Percentiles rank a stretch among this genome's conserved stretches.
Conservation (phyloP, 1,139 yeast genomes). For the Kazachstania sp. region DNA sequence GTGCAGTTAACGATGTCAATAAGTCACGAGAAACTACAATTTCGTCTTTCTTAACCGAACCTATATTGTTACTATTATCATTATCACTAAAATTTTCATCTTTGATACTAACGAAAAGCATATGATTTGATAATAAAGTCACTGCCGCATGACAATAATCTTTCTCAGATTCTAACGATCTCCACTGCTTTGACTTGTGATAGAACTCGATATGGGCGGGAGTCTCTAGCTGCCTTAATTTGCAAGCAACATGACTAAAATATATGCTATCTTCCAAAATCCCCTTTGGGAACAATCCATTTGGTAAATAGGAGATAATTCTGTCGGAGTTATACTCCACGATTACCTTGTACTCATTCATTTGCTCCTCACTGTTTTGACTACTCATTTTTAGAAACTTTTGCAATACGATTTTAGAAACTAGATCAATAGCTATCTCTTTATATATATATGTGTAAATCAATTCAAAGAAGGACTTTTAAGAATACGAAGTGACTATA, state of each 20-base stretch:
- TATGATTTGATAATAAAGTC: background rate
- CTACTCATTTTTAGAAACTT: background rate
- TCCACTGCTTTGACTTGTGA: background rate
- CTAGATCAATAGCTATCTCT: background rate
- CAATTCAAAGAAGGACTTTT: too few species aligned
- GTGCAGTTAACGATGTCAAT: conserved; percentile 2
- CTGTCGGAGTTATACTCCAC: conserved; percentile 2
- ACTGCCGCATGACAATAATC: conserved; percentile 1
- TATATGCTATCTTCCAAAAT: background rate
- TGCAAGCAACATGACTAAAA: background rate
- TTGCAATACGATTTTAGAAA: background rate
- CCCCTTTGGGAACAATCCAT: conserved; percentile 1
- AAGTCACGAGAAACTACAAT: conserved; percentile 1
- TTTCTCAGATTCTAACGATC: background rate
- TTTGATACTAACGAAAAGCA: conserved; percentile 1
- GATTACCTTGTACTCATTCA: conserved; percentile 2
- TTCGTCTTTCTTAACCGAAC: background rate
- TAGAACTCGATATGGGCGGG: background rate
- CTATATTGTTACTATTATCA: background rate
- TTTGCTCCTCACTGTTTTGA: background rate
- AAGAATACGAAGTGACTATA: too few species aligned
- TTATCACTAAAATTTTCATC: background rate
- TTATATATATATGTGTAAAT: background rate
- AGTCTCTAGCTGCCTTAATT: background rate
- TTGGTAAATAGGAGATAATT: conserved; percentile 1